phyloP scores from a whole-genome alignment of 2,329 filamentous ascomycete species.

The Domatiomyces catenatus region DNA sequence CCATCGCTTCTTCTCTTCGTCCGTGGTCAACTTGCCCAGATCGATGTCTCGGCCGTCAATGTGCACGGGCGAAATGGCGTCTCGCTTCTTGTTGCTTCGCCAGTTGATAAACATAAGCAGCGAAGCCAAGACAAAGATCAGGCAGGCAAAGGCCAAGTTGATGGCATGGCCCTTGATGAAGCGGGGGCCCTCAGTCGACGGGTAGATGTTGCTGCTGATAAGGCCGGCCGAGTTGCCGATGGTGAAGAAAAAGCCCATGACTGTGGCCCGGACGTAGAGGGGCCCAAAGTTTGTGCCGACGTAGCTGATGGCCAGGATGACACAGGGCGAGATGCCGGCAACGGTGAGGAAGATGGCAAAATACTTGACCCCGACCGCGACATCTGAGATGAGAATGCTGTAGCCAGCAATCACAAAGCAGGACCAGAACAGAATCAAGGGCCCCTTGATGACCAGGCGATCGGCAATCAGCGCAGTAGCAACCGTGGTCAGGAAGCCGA shows the following conservation, averaged over 20 bases:
- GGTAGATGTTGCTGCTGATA: constrained; percentile 1
- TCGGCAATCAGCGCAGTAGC: not conserved
- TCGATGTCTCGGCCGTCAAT: not conserved
- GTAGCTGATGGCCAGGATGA: constrained; percentile 1
- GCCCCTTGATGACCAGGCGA: not conserved
- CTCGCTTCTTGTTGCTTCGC: constrained; percentile 4
- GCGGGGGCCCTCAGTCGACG: constrained; percentile 1
- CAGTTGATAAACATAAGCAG: constrained; percentile 4
- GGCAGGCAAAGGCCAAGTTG: constrained; percentile 4
- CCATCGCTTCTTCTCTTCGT: not conserved
- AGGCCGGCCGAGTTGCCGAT: constrained; percentile 4
- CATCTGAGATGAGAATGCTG: constrained; percentile 2
- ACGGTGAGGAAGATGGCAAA: constrained; percentile 2
- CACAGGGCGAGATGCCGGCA: constrained; percentile 1
- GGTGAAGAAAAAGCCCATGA: constrained; percentile 1
- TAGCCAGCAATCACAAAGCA: constrained; percentile 2
- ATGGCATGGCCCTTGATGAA: constrained; percentile 10
- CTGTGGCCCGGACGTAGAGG: not conserved
- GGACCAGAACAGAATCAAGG: constrained; percentile 2
- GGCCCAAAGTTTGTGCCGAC: constrained; percentile 2
- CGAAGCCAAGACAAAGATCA: constrained; percentile 1
- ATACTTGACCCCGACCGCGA: constrained; percentile 1
- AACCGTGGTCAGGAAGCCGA: constrained; percentile 3
- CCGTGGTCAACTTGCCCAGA: not conserved
- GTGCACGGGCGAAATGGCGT: not conserved